Evolutionary conservation across 2,329 filamentous ascomycete genomes (phyloP).

Genomic region (Cladosporium austrohemisphaericum): DNA sequence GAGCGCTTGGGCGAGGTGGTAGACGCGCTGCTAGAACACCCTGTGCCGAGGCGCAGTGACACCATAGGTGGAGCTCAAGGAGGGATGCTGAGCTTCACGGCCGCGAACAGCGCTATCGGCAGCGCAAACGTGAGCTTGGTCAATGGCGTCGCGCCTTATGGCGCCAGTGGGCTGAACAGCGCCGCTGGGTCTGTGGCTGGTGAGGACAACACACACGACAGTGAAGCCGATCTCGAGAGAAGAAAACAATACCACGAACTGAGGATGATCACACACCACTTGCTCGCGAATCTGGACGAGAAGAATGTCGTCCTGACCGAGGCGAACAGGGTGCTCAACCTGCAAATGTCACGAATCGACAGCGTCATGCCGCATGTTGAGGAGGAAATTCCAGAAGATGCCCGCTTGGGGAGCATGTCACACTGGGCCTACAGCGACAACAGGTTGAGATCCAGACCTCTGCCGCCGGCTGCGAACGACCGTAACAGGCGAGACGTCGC

Average conservation of each 20-base stretch:
- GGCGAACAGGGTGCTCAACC: constrained; percentile 82
- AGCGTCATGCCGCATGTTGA: constrained; percentile 84
- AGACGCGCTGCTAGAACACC: constrained; percentile 53
- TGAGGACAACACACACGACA: constrained; percentile 27
- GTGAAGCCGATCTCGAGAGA: constrained; percentile 49
- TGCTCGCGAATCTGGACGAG: constrained; percentile 89
- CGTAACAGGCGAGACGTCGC: constrained; percentile 74
- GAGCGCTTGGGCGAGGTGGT: constrained; percentile 75
- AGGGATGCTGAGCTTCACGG: constrained; percentile 35
- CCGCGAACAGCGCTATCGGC: constrained; percentile 38
- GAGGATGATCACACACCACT: constrained; percentile 72
- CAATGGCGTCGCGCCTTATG: constrained; percentile 31
- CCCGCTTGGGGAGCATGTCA: constrained; percentile 81
- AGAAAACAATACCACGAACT: constrained; percentile 63
- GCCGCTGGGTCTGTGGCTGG: constrained; percentile 25
- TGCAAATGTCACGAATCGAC: constrained; percentile 79
- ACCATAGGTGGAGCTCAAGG: background rate
- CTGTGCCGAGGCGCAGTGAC: constrained; percentile 38
- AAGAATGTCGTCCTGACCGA: constrained; percentile 96
- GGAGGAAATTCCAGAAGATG: constrained; percentile 87
- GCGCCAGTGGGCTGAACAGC: constrained; percentile 20
- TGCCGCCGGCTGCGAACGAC: constrained; percentile 56
- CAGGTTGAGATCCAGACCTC: constrained; percentile 50
- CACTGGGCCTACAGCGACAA: constrained; percentile 96
- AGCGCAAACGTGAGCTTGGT: constrained; percentile 37